A percentile compares a stretch with the other conserved stretches of the same genome.
Conservation (phyloP, 2,329 filamentous ascomycete species). For the Blastomyces percursus region DNA sequence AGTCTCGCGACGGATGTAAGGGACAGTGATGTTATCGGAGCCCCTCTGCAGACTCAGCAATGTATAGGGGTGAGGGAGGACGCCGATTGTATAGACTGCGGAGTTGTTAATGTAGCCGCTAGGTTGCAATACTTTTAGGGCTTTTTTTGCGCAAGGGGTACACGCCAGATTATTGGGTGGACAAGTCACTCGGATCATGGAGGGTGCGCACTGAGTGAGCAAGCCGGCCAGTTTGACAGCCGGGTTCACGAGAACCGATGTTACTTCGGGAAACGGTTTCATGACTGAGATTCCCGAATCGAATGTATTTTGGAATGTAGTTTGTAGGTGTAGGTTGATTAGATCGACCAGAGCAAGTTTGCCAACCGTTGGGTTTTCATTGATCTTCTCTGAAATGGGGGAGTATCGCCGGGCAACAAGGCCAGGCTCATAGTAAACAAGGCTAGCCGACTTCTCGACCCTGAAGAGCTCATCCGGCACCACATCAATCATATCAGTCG, state of each 20-base stretch:
- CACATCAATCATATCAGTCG: constrained; percentile 53
- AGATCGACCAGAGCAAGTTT: constrained; percentile 58
- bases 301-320: constrained; percentile 72
- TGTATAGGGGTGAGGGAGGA: constrained; percentile 86
- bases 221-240: constrained; percentile 62
- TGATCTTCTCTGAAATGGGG: constrained; percentile 53
- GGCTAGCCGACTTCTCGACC: constrained; percentile 54
- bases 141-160: constrained; percentile 57
- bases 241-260: constrained; percentile 58
- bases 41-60: constrained; percentile 55
- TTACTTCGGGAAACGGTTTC: constrained; percentile 67
- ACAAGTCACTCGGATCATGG: constrained; percentile 64
- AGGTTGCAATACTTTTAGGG: constrained; percentile 57
- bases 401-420: constrained; percentile 56
- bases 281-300: constrained; percentile 66
- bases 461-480: constrained; percentile 51
- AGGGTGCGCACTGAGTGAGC: constrained; percentile 62
- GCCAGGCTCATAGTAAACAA: constrained; percentile 66
- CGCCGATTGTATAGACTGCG: constrained; percentile 67
- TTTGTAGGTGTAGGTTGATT: constrained; percentile 76
- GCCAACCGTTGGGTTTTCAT: constrained; percentile 47
- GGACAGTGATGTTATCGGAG: constrained; percentile 48
- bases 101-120: constrained; percentile 60
- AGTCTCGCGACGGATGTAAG: constrained; percentile 56
- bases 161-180: constrained; percentile 72